These are phyloP conservation scores for Ophiostoma sp. DNA, from an alignment of 2,329 filamentous ascomycete genomes.

Conservation along the genomic window DNA sequence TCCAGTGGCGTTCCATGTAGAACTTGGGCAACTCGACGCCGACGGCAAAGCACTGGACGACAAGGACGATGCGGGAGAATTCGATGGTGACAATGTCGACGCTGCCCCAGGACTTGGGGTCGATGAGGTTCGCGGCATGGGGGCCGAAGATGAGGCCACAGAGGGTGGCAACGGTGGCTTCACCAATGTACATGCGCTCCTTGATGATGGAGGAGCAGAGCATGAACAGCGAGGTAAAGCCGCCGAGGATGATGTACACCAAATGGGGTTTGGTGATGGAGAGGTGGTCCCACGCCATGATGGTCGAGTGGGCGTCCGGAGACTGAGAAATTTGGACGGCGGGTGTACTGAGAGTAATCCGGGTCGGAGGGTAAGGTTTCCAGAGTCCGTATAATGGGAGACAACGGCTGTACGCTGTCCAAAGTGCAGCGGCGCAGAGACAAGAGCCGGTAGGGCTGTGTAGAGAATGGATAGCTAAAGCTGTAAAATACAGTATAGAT, in stretches of 20 bases:
- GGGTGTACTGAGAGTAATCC: neutral
- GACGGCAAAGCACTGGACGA: slow-evolving; percentile 88
- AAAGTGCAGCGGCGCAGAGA: too few relatives aligned
- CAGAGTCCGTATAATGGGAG: too few relatives aligned
- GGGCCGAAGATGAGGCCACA: slow-evolving; percentile 87
- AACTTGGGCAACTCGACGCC: slow-evolving; percentile 85
- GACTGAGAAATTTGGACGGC: neutral
- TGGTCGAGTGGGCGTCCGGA: neutral
- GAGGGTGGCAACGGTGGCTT: slow-evolving; percentile 88
- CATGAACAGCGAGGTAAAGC: slow-evolving; percentile 98
- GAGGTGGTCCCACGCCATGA: slow-evolving; percentile 74
- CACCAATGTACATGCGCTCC: slow-evolving; percentile 96
- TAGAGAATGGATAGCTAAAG: too few relatives aligned
- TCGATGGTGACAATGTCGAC: slow-evolving; percentile 82
- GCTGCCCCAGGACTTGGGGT: slow-evolving; percentile 72
- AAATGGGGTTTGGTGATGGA: slow-evolving; percentile 89
- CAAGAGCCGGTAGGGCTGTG: too few relatives aligned
- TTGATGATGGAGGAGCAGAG: slow-evolving; percentile 96
- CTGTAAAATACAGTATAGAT: too few relatives aligned
- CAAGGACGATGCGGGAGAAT: slow-evolving; percentile 81
- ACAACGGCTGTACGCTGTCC: too few relatives aligned
- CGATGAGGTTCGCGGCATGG: slow-evolving; percentile 73
- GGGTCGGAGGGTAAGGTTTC: neutral
- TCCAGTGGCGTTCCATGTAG: slow-evolving; percentile 99
- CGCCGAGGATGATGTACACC: slow-evolving; percentile 97